phyloP scores from a whole-genome alignment of 148 eudicot genomes.

The Rheum nobile region DNA sequence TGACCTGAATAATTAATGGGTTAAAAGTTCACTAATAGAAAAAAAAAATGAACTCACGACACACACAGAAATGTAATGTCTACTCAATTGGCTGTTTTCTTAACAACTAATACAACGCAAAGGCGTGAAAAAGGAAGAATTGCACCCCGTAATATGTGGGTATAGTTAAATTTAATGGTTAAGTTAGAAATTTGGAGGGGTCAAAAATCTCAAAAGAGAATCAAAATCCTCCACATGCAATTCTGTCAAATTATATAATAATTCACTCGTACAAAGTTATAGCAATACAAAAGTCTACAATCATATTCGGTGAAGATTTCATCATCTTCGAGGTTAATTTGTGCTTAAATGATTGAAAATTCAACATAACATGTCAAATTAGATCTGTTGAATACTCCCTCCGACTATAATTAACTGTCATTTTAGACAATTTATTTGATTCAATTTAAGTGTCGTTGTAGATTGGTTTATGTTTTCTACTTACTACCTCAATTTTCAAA shows the following conservation, averaged over 20 bases:
- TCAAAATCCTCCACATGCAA: neutral
- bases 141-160: neutral
- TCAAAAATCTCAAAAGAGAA: neutral
- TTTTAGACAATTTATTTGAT: no score
- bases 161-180: neutral
- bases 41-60: neutral
- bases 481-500: no score
- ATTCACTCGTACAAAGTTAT: neutral
- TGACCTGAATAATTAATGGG: neutral
- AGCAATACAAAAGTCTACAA: constrained; percentile 2
- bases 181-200: neutral
- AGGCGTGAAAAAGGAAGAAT: neutral
- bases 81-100: neutral
- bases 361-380: neutral
- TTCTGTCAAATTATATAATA: neutral
- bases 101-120: neutral
- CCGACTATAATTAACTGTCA: no score
- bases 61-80: neutral
- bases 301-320: constrained; percentile 4
- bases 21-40: neutral
- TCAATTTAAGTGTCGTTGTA: no score
- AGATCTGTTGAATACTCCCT: neutral
- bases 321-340: neutral
- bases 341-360: neutral
- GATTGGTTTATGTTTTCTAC: no score